A percentile compares a stretch with the other conserved stretches of the same genome.
phyloP scores from a whole-genome alignment of 495 filamentous ascomycete species.

The Tuber calosporum region DNA sequence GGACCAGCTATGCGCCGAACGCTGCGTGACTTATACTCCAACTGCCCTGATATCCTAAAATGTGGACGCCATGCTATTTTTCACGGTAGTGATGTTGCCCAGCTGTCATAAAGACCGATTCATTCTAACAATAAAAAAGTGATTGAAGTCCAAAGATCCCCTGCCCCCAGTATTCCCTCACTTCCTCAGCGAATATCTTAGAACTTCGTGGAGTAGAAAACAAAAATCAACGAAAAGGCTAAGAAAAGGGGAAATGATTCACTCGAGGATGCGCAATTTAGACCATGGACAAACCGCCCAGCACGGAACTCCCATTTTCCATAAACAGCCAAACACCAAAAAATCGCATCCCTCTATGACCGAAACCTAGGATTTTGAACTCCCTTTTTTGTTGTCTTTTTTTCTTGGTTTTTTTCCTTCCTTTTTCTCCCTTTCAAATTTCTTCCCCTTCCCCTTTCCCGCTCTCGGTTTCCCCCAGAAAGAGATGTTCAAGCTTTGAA shows the following conservation, averaged over 20 bases:
- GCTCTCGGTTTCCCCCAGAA: background rate
- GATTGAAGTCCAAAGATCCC: background rate
- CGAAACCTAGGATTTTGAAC: background rate
- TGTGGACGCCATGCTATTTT: background rate
- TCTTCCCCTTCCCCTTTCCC: background rate
- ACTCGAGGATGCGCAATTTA: background rate
- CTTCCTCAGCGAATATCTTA: no score
- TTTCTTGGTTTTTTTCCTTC: background rate
- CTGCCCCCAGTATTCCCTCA: background rate
- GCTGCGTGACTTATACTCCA: background rate
- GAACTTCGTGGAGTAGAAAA: background rate
- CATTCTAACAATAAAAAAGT: background rate
- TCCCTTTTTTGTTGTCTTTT: background rate
- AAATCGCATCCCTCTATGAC: background rate
- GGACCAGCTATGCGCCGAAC: background rate
- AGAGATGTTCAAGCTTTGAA: background rate
- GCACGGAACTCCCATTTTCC: background rate
- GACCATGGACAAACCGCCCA: background rate
- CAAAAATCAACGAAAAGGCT: background rate
- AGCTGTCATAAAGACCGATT: background rate
- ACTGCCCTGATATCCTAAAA: background rate
- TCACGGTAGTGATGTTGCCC: background rate
- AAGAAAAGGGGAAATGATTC: background rate
- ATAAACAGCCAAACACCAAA: background rate
- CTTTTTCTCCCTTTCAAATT: background rate